Base-by-base conservation (phyloP, 768 basidiomycete genomes). In the Suillus weaverae region DNA sequence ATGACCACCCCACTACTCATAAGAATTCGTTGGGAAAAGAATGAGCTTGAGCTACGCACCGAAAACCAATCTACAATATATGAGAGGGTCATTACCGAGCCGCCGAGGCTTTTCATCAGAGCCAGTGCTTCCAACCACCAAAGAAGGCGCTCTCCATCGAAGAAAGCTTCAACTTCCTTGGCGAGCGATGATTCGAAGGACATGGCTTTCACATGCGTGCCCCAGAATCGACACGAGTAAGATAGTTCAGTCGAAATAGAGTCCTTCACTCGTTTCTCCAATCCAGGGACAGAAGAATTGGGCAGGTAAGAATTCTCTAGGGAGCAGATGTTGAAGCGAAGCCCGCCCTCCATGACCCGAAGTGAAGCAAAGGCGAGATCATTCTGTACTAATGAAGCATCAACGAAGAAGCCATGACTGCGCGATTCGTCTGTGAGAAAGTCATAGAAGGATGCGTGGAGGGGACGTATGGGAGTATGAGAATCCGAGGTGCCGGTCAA, bases 181-280 rank as follows among this genome's bases (percentile, higher is more conserved):
- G 69, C 36, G 1, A 74, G 32, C 4, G 44, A 16, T 1, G 36
- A 6, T 30, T 64, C 32, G 43, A 57, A 50, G 1, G 59, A 30
- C 16, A 63, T 62, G 6, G 53, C 60, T 8, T 43, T n/a, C 11
- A 79, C 50, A 64, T 80, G 79, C 50, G 72, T 65, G 1, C 64
- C 72, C 76, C 77, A 79, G 51, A 65, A 76, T 30, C 66, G 62
- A 65, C 78, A 77, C 26, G 77, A 66, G 65, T 79, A 78, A 1
- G 65, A 67, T 20, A 79, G 64, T 7, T 69, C 60, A 6, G 66
- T 36, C 3, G 76, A 60, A 33, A 80, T 78, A 11, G 36, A 57
- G 0, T 63, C 51, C 9, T 67, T 51, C 11, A 76, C 68, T 5
- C 64, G 63, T 3, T 48, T 18, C 1, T 56, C 20, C 2, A 69